Evolutionary conservation across 495 filamentous ascomycete species (phyloP).

Genomic region (Pyronema domesticum): DNA sequence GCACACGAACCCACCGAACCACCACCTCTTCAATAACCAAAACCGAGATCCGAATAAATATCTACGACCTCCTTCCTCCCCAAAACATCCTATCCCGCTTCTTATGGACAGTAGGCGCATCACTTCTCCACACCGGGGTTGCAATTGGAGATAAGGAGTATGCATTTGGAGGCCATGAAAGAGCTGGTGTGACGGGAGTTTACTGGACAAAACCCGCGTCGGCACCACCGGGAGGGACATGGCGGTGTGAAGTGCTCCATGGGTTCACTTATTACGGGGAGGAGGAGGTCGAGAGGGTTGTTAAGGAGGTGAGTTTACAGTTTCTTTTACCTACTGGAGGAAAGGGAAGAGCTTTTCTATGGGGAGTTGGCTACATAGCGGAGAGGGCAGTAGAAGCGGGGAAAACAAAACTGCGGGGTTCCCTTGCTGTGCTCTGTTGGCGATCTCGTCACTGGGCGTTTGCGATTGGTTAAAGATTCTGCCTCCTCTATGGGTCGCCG

Average conservation of each 20-base stretch:
- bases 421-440: too few relatives aligned
- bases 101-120: constrained; percentile 53
- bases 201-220: constrained; percentile 55
- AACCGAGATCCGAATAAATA: constrained; percentile 58
- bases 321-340: neutral
- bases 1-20: neutral
- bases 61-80: constrained; percentile 62
- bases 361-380: too few relatives aligned
- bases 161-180: constrained; percentile 64
- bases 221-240: constrained; percentile 56
- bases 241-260: constrained; percentile 48
- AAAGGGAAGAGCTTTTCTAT: too few relatives aligned
- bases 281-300: constrained; percentile 46
- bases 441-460: too few relatives aligned
- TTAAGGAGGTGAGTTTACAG: constrained; percentile 29
- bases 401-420: too few relatives aligned
- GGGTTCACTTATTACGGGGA: constrained; percentile 48
- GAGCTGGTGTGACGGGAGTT: constrained; percentile 47
- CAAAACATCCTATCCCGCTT: constrained; percentile 42
- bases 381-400: too few relatives aligned
- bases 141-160: constrained; percentile 62
- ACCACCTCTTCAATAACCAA: constrained; percentile 39
- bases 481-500: too few relatives aligned
- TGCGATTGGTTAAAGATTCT: too few relatives aligned
- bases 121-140: constrained; percentile 60